Conservation (phyloP, 129 eudicot species). For the Chrysanthemum seticuspe region DNA sequence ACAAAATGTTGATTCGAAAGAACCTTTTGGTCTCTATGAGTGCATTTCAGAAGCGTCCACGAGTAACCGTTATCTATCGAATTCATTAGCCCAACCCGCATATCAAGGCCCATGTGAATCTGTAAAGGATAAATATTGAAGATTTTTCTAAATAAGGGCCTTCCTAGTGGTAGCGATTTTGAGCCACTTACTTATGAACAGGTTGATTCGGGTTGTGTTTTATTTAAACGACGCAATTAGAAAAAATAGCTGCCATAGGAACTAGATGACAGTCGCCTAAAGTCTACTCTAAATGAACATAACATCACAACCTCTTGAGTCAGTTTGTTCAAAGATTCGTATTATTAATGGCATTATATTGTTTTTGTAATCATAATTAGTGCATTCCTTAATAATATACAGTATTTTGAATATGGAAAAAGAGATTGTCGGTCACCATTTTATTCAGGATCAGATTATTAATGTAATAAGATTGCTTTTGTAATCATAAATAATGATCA, state of each 20-base stretch:
- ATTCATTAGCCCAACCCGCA: constrained; percentile 60
- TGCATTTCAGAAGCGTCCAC: no score
- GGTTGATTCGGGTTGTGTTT: constrained; percentile 4
- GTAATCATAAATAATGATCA: no score
- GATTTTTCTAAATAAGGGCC: not conserved
- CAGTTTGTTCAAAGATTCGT: not conserved
- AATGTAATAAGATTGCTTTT: no score
- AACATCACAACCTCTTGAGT: no score
- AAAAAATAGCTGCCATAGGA: not conserved
- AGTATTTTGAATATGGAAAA: no score
- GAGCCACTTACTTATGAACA: not conserved
- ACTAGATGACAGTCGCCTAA: not conserved
- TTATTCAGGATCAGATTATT: no score
- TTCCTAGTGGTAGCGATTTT: not conserved
- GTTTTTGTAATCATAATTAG: not conserved
- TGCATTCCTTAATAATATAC: no score
- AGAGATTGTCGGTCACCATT: no score
- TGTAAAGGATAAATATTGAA: constrained; percentile 30
- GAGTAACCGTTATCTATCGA: constrained; percentile 7
- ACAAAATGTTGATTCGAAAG: no score
- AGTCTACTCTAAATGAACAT: not conserved
- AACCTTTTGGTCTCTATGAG: no score
- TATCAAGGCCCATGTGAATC: constrained; percentile 73
- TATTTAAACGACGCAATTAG: not conserved
- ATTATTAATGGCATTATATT: not conserved